phyloP scores from a whole-genome alignment of 768 basidiomycete genomes.

The Pulveroboletus frians region DNA sequence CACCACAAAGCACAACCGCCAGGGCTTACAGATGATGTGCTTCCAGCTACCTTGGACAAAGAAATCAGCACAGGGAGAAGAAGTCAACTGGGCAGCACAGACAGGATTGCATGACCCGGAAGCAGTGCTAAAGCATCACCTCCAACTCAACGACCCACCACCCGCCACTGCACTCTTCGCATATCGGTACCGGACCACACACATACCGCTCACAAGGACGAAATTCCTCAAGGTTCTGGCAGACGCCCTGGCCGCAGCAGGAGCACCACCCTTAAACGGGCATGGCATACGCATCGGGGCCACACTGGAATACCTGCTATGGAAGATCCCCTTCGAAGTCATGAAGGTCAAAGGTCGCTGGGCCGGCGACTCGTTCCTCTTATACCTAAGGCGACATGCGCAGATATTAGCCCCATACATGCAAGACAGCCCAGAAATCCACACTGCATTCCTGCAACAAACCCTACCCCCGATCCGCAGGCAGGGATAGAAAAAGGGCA shows the following conservation, averaged over 20 bases:
- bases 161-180: too few species aligned
- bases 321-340: background rate
- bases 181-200: too few species aligned
- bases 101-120: background rate
- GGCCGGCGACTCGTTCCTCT: background rate
- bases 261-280: too few species aligned
- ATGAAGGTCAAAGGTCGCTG: background rate
- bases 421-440: too few species aligned
- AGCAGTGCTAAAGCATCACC: background rate
- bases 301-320: background rate
- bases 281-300: background rate
- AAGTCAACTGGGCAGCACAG: background rate
- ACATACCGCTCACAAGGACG: too few species aligned
- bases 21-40: background rate
- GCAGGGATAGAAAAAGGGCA: too few species aligned
- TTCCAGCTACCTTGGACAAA: background rate
- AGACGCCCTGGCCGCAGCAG: too few species aligned
- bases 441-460: too few species aligned
- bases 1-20: background rate
- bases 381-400: background rate
- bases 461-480: too few species aligned
- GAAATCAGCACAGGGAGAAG: background rate
- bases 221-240: too few species aligned
- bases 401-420: too few species aligned
- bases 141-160: background rate